Percentiles rank a stretch among this genome's conserved stretches.
phyloP scores from a whole-genome alignment of 2,329 filamentous ascomycete species.

The Incumbomyces lentus region DNA sequence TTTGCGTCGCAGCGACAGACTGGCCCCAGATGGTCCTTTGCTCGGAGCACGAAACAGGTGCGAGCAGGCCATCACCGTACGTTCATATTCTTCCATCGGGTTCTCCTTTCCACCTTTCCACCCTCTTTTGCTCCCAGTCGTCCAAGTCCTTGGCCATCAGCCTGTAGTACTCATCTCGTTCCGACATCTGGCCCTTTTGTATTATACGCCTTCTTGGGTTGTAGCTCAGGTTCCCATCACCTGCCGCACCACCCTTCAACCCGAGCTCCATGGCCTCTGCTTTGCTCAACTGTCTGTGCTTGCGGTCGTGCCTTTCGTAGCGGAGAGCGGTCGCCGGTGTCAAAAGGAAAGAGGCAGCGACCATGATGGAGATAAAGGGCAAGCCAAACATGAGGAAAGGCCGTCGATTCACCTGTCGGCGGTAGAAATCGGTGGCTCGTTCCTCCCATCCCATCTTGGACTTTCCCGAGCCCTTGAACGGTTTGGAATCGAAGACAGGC shows the following conservation, averaged over 20 bases:
- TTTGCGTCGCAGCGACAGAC: no score
- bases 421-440: conserved; percentile 66
- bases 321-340: conserved; percentile 88
- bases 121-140: conserved; percentile 92
- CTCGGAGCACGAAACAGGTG: no score
- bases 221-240: conserved; percentile 56
- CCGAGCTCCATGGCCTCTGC: conserved; percentile 80
- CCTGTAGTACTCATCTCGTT: conserved; percentile 44
- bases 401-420: conserved; percentile 60
- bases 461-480: conserved; percentile 45
- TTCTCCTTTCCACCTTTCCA: conserved; percentile 81
- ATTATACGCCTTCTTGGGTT: conserved; percentile 32
- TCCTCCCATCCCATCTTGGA: conserved; percentile 44
- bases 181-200: conserved; percentile 22
- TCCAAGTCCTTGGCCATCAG: conserved; percentile 83
- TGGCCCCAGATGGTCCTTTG: no score
- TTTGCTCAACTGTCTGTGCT: conserved; percentile 71
- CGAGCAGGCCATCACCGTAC: no score
- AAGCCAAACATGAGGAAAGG: conserved; percentile 91
- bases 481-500: conserved; percentile 58
- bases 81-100: conserved; percentile 68
- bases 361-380: conserved; percentile 80
- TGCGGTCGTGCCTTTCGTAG: conserved; percentile 87
- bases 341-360: conserved; percentile 85
- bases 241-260: conserved; percentile 61